Base-by-base conservation (phyloP, 164 flowering plant genomes). In the Litsea cubeba region DNA sequence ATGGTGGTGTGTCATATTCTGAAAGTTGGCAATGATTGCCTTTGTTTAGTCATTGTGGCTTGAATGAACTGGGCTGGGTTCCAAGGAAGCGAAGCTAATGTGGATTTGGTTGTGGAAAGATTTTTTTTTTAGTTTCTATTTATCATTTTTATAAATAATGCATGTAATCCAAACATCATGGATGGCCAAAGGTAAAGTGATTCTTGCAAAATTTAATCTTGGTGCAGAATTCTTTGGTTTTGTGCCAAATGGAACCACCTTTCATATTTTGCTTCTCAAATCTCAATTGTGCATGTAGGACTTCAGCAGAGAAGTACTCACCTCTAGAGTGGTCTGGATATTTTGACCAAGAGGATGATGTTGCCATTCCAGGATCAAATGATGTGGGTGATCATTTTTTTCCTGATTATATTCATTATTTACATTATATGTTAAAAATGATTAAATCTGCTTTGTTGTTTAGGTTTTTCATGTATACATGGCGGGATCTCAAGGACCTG, bases 401-500 rank as follows among this genome's bases (percentile, higher is more conserved):
- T 40, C 46, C 46, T 24, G 14, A 54, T 28, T 30, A 32, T 30
- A 12, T 6, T 32, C 62, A 20, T 58, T n/a, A 5, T 17, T 5
- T 24, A 8, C 46, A 40, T 40, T 73, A 46, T 68, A 11, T 58
- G 40, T 8, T 54, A 5, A 18, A 58, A 30, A 20, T 12, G 20
- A 6, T 70, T 46, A 24, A 70, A 24, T 54, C 60, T 68, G 17
- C 76, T 57, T 67, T 72, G 14, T 74, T 60, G 60, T 82, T 82
- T 82, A 93, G 99, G 97, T 92, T 40, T 95, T 93, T 84, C 98
- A 92, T 74, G 81, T 93, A 69, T 93, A 93, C 72, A 81, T 67
- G 83, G 94, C 97, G 73, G 98, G 99, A 76, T 79, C 87, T 18
- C 89, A 91, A 79, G 98, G 99, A 18, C 98, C 99, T 2, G 92